These are phyloP conservation scores for Trypanosoma caninum DNA, from an alignment of 208 protist genomes.

Conservation along the genomic window DNA sequence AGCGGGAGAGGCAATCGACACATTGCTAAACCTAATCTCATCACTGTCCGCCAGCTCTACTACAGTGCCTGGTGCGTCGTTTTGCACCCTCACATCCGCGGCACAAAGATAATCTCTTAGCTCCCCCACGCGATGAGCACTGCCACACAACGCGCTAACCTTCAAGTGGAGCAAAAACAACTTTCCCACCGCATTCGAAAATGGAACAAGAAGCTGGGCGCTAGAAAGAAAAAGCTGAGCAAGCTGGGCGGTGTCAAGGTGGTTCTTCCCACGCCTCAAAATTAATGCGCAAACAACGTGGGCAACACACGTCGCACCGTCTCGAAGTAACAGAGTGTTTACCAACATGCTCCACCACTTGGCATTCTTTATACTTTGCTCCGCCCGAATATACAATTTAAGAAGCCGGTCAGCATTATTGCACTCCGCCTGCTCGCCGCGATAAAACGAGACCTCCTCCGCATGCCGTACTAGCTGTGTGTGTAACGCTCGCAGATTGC, in stretches of 20 bases:
- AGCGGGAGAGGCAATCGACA: constrained; percentile 53
- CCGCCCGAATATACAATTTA: constrained; percentile 53
- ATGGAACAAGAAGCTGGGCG: constrained; percentile 72
- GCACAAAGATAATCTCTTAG: constrained; percentile 59
- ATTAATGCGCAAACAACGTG: constrained; percentile 71
- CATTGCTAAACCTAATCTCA: constrained; percentile 48
- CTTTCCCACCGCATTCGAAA: constrained; percentile 67
- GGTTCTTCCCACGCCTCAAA: constrained; percentile 30
- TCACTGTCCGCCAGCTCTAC: constrained; percentile 15
- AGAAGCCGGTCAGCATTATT: constrained; percentile 69
- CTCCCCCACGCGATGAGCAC: constrained; percentile 78
- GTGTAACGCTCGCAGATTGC: constrained; percentile 73
- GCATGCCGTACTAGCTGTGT: constrained; percentile 80
- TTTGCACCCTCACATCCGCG: constrained; percentile 26
- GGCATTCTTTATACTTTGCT: constrained; percentile 61
- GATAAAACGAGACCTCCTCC: constrained; percentile 91
- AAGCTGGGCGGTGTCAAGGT: constrained; percentile 36
- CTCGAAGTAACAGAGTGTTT: constrained; percentile 67
- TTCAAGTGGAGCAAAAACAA: constrained; percentile 79
- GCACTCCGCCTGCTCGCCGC: constrained; percentile 78
- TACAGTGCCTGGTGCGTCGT: constrained; percentile 15
- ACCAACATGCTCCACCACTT: constrained; percentile 69
- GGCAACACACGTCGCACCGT: constrained; percentile 67
- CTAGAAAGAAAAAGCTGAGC: constrained; percentile 66
- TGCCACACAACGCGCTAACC: constrained; percentile 62